Evolutionary conservation across 106 monocot genomes (phyloP).

Genomic region (Phalaenopsis equestris): DNA sequence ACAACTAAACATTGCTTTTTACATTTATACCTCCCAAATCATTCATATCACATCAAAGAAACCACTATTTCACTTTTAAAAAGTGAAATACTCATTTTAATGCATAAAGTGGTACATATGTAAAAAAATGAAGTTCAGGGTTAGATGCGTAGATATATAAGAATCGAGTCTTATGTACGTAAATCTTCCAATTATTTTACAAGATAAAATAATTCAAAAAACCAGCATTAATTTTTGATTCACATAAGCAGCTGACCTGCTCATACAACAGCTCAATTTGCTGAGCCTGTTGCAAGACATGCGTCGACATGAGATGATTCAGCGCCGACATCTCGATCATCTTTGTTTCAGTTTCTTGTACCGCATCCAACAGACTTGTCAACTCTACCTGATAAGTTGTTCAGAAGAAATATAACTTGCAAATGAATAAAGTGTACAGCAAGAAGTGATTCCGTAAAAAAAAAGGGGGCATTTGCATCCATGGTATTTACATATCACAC

Average conservation of each 20-base stretch:
- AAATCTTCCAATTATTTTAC: too few species aligned
- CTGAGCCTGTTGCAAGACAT: conserved; percentile 88
- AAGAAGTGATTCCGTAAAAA: not conserved
- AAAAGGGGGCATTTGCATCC: too few species aligned
- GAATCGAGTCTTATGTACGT: too few species aligned
- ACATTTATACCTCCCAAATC: too few species aligned
- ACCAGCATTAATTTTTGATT: not conserved
- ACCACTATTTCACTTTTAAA: not conserved
- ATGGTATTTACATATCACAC: too few species aligned
- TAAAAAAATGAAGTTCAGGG: too few species aligned
- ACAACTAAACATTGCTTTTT: not conserved
- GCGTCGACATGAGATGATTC: conserved; percentile 96
- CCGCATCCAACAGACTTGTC: conserved; percentile 72
- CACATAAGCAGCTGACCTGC: conserved; percentile 39
- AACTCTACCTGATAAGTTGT: conserved; percentile 57
- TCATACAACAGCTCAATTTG: conserved; percentile 89
- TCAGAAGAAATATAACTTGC: not conserved
- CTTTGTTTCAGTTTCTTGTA: conserved; percentile 95
- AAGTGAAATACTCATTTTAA: not conserved
- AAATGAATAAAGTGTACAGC: not conserved
- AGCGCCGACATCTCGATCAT: conserved; percentile 93
- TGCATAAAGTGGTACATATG: not conserved
- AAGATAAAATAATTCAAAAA: not conserved
- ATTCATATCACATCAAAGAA: too few species aligned
- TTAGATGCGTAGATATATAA: too few species aligned